Evolutionary conservation across 768 basidiomycete genomes (phyloP).

Genomic region (Holtermannia corniformis): DNA sequence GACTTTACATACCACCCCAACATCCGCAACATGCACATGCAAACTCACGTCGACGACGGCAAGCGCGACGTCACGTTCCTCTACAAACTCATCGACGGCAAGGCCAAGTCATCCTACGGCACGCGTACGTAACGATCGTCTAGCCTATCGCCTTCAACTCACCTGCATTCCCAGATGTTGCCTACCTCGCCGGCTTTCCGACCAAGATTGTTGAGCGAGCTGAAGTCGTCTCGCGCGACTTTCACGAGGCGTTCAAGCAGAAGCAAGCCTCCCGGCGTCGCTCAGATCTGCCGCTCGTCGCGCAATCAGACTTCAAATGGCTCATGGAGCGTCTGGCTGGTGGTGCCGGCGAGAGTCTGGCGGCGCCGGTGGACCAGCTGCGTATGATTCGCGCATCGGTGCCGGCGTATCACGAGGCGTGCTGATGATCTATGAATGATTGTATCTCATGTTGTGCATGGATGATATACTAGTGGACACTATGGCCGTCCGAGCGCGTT

Average conservation of each 20-base stretch:
- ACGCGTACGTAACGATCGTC: constrained; percentile 40
- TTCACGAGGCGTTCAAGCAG: constrained; percentile 66
- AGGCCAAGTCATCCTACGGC: constrained; percentile 39
- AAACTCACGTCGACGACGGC: constrained; percentile 83
- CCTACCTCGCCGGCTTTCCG: constrained; percentile 87
- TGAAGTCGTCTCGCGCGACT: constrained; percentile 74
- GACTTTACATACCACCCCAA: constrained; percentile 88
- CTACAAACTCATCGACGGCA: constrained; percentile 67
- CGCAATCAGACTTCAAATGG: constrained; percentile 84
- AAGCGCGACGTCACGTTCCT: constrained; percentile 85
- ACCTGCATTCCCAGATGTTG: constrained; percentile 49
- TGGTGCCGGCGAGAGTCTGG: too few relatives aligned
- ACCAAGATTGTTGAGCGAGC: constrained; percentile 72
- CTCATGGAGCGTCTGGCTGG: constrained; percentile 43
- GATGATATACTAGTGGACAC: background rate
- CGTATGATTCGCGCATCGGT: background rate
- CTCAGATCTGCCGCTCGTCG: constrained; percentile 61
- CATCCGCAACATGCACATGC: constrained; percentile 91
- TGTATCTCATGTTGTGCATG: background rate
- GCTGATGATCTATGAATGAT: background rate
- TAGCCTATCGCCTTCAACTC: constrained; percentile 56
- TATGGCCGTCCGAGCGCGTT: too few relatives aligned
- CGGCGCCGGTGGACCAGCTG: background rate
- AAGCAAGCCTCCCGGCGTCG: constrained; percentile 50
- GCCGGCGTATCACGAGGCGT: background rate